Percentiles rank a stretch among this genome's conserved stretches.
phyloP scores from a whole-genome alignment of 495 filamentous ascomycete species.

The Penicillium samsonianum region DNA sequence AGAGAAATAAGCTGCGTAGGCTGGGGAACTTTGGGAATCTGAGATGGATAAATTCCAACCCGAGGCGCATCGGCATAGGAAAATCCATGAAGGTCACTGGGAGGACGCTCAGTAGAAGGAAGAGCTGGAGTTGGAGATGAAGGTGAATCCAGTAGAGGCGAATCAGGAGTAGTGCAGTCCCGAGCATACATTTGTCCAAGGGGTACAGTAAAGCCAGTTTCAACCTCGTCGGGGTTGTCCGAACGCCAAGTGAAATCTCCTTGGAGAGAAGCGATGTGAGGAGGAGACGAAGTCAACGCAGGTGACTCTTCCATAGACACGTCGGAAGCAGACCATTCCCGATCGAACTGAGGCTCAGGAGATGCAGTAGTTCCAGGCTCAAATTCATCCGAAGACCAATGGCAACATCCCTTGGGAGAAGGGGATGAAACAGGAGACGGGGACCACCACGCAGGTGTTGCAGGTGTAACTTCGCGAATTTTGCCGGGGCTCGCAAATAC shows the following conservation, averaged over 20 bases:
- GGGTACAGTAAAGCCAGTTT: too few relatives aligned
- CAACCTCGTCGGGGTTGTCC: too few relatives aligned
- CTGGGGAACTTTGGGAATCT: not conserved
- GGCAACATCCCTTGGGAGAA: not conserved
- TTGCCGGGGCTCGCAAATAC: not conserved
- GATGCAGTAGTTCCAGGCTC: not conserved
- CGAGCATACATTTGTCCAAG: too few relatives aligned
- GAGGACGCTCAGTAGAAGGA: not conserved
- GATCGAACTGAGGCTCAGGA: not conserved
- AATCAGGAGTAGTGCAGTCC: too few relatives aligned
- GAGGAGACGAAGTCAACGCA: not conserved
- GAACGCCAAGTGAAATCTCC: too few relatives aligned
- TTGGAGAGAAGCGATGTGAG: not conserved
- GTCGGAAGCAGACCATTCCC: not conserved
- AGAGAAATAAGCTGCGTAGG: not conserved
- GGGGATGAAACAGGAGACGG: not conserved
- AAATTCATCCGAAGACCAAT: not conserved
- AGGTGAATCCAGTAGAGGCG: not conserved
- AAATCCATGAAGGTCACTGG: not conserved
- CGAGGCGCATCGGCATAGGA: not conserved
- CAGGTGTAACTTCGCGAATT: not conserved
- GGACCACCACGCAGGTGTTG: not conserved
- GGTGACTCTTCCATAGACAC: not conserved
- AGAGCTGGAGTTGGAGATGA: not conserved
- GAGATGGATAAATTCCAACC: not conserved